Conservation (phyloP, 768 basidiomycete genomes). For the Hemileccinum impolitum region DNA sequence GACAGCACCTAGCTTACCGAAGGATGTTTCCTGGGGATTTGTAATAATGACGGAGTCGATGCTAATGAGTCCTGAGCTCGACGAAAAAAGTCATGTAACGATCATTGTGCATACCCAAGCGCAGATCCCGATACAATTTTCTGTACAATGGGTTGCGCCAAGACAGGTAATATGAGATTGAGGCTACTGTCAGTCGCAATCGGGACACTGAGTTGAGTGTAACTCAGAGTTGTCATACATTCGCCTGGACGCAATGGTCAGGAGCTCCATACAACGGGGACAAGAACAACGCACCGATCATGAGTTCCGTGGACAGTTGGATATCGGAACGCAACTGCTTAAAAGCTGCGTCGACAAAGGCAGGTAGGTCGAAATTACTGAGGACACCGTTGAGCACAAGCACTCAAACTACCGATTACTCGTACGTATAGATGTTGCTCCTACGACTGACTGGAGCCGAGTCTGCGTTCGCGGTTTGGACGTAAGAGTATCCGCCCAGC, state of each 20-base stretch:
- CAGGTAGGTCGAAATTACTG: slow-evolving; percentile 61
- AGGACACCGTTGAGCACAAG: slow-evolving; percentile 1
- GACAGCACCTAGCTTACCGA: slow-evolving; percentile 36
- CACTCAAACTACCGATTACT: neutral
- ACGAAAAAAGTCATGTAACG: neutral
- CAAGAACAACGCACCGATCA: slow-evolving; percentile 43
- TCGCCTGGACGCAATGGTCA: slow-evolving; percentile 42
- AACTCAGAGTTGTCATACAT: slow-evolving; percentile 60
- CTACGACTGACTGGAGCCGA: slow-evolving; percentile 34
- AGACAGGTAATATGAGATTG: slow-evolving; percentile 60
- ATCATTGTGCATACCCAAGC: slow-evolving; percentile 42
- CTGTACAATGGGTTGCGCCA: slow-evolving; percentile 75
- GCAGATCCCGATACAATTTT: slow-evolving; percentile 58
- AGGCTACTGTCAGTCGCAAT: slow-evolving; percentile 60
- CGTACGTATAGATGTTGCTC: slow-evolving; percentile 52
- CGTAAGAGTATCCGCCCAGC: slow-evolving; percentile 64
- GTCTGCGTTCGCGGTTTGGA: slow-evolving; percentile 34
- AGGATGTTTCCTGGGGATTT: slow-evolving; percentile 53
- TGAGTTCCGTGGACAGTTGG: slow-evolving; percentile 48
- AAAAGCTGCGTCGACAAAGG: slow-evolving; percentile 65
- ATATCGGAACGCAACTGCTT: slow-evolving; percentile 62
- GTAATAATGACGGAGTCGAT: slow-evolving; percentile 61
- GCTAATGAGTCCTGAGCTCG: slow-evolving; percentile 28
- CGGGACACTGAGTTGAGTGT: slow-evolving; percentile 53
- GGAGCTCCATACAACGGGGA: neutral